Conservation (phyloP, 1,284 basidiomycete genomes). For the Earliella scabrosa region DNA sequence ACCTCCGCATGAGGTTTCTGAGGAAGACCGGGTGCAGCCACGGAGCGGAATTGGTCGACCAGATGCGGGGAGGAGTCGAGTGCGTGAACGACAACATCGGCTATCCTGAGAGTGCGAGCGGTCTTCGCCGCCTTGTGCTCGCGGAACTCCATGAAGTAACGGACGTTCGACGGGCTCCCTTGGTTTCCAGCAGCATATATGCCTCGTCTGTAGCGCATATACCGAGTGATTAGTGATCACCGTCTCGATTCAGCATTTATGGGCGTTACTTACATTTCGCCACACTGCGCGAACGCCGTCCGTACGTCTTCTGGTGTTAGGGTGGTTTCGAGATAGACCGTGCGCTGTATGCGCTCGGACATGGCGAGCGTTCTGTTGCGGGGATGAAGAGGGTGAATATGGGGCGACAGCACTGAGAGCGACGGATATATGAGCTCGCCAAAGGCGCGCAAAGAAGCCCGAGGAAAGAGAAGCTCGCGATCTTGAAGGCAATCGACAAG, state of each 20-base stretch:
- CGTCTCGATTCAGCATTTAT: not conserved
- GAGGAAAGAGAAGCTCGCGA: not conserved
- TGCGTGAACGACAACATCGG: slow-evolving; percentile 30
- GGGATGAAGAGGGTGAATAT: not conserved
- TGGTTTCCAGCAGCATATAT: slow-evolving; percentile 17
- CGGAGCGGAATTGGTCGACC: slow-evolving; percentile 24
- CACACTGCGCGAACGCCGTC: slow-evolving; percentile 36
- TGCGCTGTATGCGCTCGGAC: slow-evolving; percentile 24
- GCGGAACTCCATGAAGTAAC: slow-evolving; percentile 30
- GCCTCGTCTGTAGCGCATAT: slow-evolving; percentile 20
- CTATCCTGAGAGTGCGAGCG: slow-evolving; percentile 26
- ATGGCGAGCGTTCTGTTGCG: too few species aligned
- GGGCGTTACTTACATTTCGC: slow-evolving; percentile 40
- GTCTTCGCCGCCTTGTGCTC: slow-evolving; percentile 30
- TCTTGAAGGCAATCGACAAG: slow-evolving; percentile 3
- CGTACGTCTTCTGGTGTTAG: slow-evolving; percentile 32
- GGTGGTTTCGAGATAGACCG: slow-evolving; percentile 38
- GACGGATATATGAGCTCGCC: slow-evolving; percentile 9
- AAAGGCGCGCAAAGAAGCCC: not conserved
- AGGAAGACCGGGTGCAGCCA: slow-evolving; percentile 11
- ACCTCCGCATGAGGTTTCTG: slow-evolving; percentile 5
- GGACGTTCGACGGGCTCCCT: not conserved
- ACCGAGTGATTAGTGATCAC: not conserved
- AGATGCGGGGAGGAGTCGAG: slow-evolving; percentile 26
- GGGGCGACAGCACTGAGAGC: not conserved